Evolutionary conservation across 495 filamentous ascomycete species (phyloP), one percentile per base, ranked within the genome.

Genomic region (Penicillium pancosmium): DNA sequence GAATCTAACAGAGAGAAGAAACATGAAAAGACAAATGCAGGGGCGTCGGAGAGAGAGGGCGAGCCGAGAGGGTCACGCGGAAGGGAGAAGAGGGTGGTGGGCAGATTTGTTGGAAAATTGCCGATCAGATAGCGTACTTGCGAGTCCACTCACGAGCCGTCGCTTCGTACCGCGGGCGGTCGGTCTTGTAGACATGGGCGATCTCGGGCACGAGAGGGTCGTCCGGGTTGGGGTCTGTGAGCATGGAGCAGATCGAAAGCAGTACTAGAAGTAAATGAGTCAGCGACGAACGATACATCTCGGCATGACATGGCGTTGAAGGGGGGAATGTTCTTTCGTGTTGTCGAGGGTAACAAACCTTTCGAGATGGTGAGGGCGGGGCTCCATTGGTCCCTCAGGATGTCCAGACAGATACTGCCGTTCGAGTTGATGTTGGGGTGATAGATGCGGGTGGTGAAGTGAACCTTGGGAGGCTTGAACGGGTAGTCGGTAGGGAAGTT

Each of bases 401-500:
- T 98, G 71, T 98, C 94, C 68, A 98, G 80, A 78, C 94, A 98
- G 79, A 98, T 98, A 76, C 92, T 97, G 73, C 94, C 94, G 73
- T 98, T 98, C 62, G 92, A 95, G 84, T 98, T 98, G 92, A 98
- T 98, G 80, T 98, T 98, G 69, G 94, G 94, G 82, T 98, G 94
- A 74, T 98, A 98, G 83, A 98, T 98, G 68, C 94, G 88, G 53
- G 94, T 98, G 60, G 91, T 97, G 85, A 98, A 98, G 88, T 97
- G 97, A 78, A 98, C 94, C 85, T 98, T 98, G 54, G 94, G 94
- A 41, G 94, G 95, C 86, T 98, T 98, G 86, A 98, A 98, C 5
- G 94, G 94, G 78, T 98, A 98, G 83, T 98, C 94, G 81, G 94
- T 98, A 62, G 94, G 94, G 85, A 98, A 98, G 80, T 96, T 91